A percentile compares a stretch with the other conserved stretches of the same genome.
Conservation (phyloP, 2,329 filamentous ascomycete species). For the Dothistroma septosporum region DNA sequence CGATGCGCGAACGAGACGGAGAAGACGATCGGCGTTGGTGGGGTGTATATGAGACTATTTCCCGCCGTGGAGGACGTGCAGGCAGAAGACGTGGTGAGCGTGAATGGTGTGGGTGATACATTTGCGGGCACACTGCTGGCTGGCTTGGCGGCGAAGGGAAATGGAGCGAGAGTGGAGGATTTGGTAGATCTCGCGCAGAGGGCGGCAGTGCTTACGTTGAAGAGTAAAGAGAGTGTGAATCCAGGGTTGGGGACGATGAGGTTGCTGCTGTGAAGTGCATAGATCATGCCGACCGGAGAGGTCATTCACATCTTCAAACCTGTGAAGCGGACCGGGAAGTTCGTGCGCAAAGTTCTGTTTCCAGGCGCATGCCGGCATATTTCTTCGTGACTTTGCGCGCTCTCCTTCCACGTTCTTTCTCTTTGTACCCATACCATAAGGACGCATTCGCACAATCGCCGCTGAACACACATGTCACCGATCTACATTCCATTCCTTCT, state of each 20-base stretch:
- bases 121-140: conserved; percentile 83
- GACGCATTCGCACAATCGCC: no score
- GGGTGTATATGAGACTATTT: conserved; percentile 75
- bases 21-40: conserved; percentile 57
- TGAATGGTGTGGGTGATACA: conserved; percentile 93
- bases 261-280: conserved; percentile 17
- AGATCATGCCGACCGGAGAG: neutral
- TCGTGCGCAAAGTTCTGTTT: neutral
- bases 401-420: no score
- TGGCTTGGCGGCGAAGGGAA: conserved; percentile 57
- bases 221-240: conserved; percentile 69
- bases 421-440: no score
- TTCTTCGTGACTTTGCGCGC: no score
- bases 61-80: conserved; percentile 61
- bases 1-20: conserved; percentile 50
- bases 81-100: conserved; percentile 68
- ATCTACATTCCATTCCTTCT: no score
- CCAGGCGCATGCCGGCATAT: neutral
- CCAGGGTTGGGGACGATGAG: conserved; percentile 48
- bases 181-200: conserved; percentile 76
- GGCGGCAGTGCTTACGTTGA: conserved; percentile 74
- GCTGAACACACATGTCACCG: no score
- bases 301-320: neutral
- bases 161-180: conserved; percentile 52
- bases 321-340: neutral